Conservation (phyloP, 208 protist species). For the Angomonas deanei region DNA sequence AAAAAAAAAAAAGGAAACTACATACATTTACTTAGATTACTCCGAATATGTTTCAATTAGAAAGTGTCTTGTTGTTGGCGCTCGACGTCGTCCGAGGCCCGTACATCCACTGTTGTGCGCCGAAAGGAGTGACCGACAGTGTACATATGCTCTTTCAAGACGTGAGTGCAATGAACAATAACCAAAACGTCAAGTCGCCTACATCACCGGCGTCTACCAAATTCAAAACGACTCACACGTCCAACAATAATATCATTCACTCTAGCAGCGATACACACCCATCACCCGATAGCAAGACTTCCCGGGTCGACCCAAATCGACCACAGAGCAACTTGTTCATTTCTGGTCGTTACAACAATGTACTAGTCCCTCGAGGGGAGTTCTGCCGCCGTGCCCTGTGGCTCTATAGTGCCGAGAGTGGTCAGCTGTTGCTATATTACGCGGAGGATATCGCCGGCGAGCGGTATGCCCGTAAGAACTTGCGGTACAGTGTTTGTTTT, state of each 20-base stretch:
- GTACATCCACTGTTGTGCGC: conserved; percentile 74
- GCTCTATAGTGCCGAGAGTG: conserved; percentile 61
- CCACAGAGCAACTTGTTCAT: no score
- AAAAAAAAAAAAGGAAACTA: not conserved
- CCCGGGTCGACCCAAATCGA: no score
- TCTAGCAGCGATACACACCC: not conserved
- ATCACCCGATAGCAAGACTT: no score
- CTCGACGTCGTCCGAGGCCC: conserved; percentile 80
- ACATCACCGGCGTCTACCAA: not conserved
- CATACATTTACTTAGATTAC: no score
- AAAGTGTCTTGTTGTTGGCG: conserved; percentile 70
- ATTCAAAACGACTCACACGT: not conserved
- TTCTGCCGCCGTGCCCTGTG: conserved; percentile 71
- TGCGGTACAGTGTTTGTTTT: conserved; percentile 81
- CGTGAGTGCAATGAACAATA: not conserved
- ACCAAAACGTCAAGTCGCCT: not conserved
- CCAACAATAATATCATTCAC: conserved; percentile 1
- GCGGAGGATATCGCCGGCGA: conserved; percentile 75
- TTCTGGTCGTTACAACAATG: conserved; percentile 18
- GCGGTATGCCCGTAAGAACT: conserved; percentile 77
- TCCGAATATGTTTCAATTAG: conserved; percentile 38
- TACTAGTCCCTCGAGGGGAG: conserved; percentile 78
- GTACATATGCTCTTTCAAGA: conserved; percentile 13
- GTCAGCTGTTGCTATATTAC: conserved; percentile 73
- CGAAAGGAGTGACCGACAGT: conserved; percentile 25